phyloP scores from a whole-genome alignment of 164 flowering plant genomes.

The Euptelea pleiosperma region DNA sequence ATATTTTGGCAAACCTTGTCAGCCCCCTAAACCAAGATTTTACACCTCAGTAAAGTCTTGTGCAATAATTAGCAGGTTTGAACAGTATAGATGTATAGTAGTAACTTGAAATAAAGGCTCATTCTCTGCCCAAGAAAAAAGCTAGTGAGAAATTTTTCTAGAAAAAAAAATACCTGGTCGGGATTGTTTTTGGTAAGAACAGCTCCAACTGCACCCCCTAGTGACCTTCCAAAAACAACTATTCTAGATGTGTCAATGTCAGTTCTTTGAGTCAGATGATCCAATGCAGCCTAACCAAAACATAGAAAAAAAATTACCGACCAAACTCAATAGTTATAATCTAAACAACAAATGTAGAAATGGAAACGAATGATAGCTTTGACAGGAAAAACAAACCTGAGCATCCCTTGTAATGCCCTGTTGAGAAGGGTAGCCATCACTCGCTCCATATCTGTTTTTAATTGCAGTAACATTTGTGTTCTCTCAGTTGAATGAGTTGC shows the following conservation, averaged over 20 bases:
- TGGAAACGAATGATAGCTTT: background rate
- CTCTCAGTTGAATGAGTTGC: slow-evolving; percentile 8
- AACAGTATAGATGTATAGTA: background rate
- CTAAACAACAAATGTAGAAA: slow-evolving; percentile 2
- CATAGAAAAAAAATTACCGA: background rate
- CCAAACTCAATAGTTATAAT: background rate
- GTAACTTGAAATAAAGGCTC: background rate
- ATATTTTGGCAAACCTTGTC: background rate
- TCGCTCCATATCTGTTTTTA: slow-evolving; percentile 76
- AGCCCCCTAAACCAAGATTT: background rate
- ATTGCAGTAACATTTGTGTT: slow-evolving; percentile 8
- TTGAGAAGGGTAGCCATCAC: slow-evolving; percentile 97
- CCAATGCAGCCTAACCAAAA: slow-evolving; percentile 82
- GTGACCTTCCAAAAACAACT: slow-evolving; percentile 94
- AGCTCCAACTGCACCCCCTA: slow-evolving; percentile 99
- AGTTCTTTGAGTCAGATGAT: slow-evolving; percentile 79
- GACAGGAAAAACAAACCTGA: slow-evolving; percentile 47
- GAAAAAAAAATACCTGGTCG: slow-evolving; percentile 72
- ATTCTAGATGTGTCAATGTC: slow-evolving; percentile 91
- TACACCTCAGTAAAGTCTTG: background rate
- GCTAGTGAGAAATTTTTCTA: background rate
- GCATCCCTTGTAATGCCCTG: slow-evolving; percentile 89
- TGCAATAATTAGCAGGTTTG: background rate
- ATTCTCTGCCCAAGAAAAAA: background rate
- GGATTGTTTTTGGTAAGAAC: slow-evolving; percentile 83